These are phyloP conservation scores for Batkoa obscura DNA, from an alignment of 371 early-diverging fungal genomes.

Conservation along the genomic window DNA sequence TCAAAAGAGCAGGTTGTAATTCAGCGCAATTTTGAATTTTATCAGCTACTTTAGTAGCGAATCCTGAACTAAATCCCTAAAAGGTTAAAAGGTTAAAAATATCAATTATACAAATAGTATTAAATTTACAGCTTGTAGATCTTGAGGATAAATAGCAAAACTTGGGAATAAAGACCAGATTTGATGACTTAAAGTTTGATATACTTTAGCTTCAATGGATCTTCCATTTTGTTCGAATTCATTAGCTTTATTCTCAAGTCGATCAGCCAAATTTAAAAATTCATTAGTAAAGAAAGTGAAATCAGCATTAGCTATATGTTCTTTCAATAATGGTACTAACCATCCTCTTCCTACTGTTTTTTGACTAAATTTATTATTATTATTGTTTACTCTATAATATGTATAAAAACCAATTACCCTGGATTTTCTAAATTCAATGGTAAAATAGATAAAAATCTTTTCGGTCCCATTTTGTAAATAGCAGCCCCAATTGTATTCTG, in stretches of 20 bases:
- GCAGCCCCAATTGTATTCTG: conserved; percentile 65
- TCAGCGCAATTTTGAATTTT: conserved; percentile 49
- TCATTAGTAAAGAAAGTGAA: conserved; percentile 49
- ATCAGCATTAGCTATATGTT: conserved; percentile 54
- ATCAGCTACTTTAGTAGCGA: conserved; percentile 47
- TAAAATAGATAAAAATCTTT: conserved; percentile 48
- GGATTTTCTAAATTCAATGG: conserved; percentile 69
- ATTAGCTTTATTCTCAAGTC: conserved; percentile 40
- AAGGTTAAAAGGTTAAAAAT: conserved; percentile 5
- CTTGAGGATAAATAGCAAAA: conserved; percentile 65
- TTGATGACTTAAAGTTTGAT: conserved; percentile 69
- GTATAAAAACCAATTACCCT: conserved; percentile 5
- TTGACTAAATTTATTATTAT: conserved; percentile 7
- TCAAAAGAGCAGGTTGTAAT: conserved; percentile 57
- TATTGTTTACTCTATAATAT: too few species aligned
- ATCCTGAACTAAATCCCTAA: conserved; percentile 28
- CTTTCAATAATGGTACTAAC: conserved; percentile 59
- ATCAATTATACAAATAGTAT: neutral
- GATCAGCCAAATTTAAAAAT: conserved; percentile 56
- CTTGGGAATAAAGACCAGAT: conserved; percentile 77
- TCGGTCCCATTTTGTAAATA: conserved; percentile 61
- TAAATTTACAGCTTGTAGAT: conserved; percentile 20
- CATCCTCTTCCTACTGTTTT: conserved; percentile 52
- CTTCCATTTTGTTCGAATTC: conserved; percentile 35
- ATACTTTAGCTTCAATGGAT: conserved; percentile 73